Evolutionary conservation across 352 stramenopile species (phyloP).

Genomic region (Phytophthora sansomeana): DNA sequence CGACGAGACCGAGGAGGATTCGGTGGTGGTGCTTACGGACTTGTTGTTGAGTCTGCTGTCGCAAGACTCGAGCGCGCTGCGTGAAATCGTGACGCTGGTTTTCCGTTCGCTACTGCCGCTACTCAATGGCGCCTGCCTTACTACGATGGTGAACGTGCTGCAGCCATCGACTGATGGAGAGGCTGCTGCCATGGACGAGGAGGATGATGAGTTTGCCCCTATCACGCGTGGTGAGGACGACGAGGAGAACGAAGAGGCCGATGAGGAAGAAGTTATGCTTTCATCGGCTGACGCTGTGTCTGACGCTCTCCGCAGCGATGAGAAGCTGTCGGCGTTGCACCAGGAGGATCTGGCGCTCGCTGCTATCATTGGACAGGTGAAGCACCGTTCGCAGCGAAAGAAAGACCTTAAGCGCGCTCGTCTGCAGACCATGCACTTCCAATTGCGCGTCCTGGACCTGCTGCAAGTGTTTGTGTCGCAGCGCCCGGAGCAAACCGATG

Average conservation of each 20-base stretch:
- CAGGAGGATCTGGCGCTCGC: conserved; percentile 82
- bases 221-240: conserved; percentile 42
- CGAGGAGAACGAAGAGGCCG: conserved; percentile 47
- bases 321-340: conserved; percentile 73
- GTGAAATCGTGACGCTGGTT: conserved; percentile 83
- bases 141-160: conserved; percentile 80
- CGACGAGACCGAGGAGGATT: conserved; percentile 44
- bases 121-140: conserved; percentile 63
- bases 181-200: conserved; percentile 39
- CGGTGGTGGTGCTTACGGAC: conserved; percentile 84
- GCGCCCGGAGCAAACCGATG: conserved; percentile 26
- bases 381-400: conserved; percentile 76
- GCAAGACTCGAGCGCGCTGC: conserved; percentile 85
- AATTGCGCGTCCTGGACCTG: conserved; percentile 85
- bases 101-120: conserved; percentile 81
- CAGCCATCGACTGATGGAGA: conserved; percentile 46
- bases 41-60: conserved; percentile 84
- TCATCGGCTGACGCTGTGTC: conserved; percentile 68
- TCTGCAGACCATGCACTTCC: conserved; percentile 84
- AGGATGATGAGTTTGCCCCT: conserved; percentile 57
- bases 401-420: conserved; percentile 74
- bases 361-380: conserved; percentile 83
- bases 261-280: conserved; percentile 60
- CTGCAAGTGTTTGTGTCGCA: conserved; percentile 73
- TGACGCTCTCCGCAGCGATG: conserved; percentile 69